phyloP scores from a whole-genome alignment of 129 eudicot species.

The Escallonia herrerae region DNA sequence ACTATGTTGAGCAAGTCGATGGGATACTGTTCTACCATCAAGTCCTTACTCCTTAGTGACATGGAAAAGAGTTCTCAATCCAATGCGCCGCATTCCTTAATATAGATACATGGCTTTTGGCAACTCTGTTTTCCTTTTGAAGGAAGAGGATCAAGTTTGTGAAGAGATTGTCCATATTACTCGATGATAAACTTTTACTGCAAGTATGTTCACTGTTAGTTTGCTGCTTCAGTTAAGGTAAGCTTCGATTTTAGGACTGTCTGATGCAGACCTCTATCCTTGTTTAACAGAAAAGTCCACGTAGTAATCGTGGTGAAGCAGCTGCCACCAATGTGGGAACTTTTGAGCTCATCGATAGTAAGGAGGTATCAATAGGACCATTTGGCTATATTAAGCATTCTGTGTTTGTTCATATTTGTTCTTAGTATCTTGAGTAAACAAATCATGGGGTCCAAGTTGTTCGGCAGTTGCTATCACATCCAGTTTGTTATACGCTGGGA shows the following conservation, averaged over 20 bases:
- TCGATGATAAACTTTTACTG: not conserved
- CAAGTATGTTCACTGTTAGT: not conserved
- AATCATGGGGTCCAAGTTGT: not conserved
- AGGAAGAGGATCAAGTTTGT: too few relatives aligned
- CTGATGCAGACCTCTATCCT: slow-evolving; percentile 26
- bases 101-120: too few relatives aligned
- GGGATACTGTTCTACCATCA: too few relatives aligned
- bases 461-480: not conserved
- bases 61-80: too few relatives aligned
- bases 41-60: too few relatives aligned
- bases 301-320: slow-evolving; percentile 17
- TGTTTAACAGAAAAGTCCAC: slow-evolving; percentile 17
- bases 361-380: slow-evolving; percentile 27
- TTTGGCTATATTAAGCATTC: slow-evolving; percentile 5
- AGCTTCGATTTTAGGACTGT: slow-evolving; percentile 8
- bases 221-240: not conserved
- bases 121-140: too few relatives aligned
- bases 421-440: not conserved
- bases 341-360: slow-evolving; percentile 25
- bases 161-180: too few relatives aligned
- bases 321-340: slow-evolving; percentile 27
- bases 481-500: not conserved
- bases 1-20: too few relatives aligned
- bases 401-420: not conserved
- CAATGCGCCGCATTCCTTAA: too few relatives aligned